Evolutionary conservation across 2,329 filamentous ascomycete genomes (phyloP).

Genomic region (Aspergillus alliaceus): DNA sequence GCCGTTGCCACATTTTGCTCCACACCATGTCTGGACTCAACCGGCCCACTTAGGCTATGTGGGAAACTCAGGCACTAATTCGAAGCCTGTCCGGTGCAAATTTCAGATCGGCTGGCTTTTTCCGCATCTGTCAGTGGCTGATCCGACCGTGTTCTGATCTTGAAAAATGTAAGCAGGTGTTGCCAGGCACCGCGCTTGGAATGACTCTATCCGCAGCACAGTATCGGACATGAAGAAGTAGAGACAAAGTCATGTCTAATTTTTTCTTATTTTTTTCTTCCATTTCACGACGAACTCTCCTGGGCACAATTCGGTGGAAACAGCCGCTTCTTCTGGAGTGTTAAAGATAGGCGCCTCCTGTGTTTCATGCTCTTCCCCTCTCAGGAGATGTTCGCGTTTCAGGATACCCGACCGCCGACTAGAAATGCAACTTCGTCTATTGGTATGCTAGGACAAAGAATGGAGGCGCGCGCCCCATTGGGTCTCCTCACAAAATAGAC

Average conservation of each 20-base stretch:
- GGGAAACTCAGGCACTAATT: neutral
- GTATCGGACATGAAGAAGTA: too few relatives aligned
- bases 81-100: neutral
- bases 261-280: too few relatives aligned
- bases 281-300: neutral
- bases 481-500: neutral
- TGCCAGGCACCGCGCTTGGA: neutral
- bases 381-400: conserved; percentile 15
- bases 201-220: too few relatives aligned
- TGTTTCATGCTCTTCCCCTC: conserved; percentile 16
- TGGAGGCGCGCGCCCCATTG: conserved; percentile 6
- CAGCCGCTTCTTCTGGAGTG: neutral
- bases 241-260: too few relatives aligned
- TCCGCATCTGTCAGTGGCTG: neutral
- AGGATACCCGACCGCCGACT: conserved; percentile 3
- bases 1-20: neutral
- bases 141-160: neutral
- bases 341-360: conserved; percentile 12
- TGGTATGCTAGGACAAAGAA: conserved; percentile 18
- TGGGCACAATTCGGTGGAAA: neutral
- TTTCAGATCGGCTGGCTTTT: neutral
- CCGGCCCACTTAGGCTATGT: neutral
- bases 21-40: neutral
- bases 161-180: neutral
- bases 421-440: conserved; percentile 14